Evolutionary conservation across 805 yeast species (phyloP).

Genomic region (Tetrapisispora phaffii): DNA sequence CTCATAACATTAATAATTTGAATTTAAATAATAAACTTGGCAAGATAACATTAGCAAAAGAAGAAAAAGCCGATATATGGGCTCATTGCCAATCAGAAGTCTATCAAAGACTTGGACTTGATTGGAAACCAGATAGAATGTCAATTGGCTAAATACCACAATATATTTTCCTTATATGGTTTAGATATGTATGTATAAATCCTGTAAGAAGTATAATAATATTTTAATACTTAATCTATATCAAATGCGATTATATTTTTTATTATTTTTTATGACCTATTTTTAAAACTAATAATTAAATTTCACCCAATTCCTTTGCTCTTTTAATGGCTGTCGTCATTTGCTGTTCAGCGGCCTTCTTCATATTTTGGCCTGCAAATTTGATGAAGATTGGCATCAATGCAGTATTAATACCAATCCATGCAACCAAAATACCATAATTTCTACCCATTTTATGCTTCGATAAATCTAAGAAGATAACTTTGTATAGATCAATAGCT

Average conservation of each 20-base stretch:
- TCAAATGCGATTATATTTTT: background rate
- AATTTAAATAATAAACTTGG: slow-evolving; percentile 3
- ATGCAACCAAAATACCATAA: slow-evolving; percentile 48
- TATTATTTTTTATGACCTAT: background rate
- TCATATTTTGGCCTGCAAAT: slow-evolving; percentile 33
- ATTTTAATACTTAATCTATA: no score
- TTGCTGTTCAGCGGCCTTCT: slow-evolving; percentile 24
- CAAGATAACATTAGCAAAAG: slow-evolving; percentile 34
- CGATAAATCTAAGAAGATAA: slow-evolving; percentile 46
- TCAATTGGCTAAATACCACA: background rate
- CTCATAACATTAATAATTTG: slow-evolving; percentile 1
- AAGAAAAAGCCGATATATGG: slow-evolving; percentile 54
- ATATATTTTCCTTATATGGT: background rate
- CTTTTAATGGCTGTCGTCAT: slow-evolving; percentile 4
- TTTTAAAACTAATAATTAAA: background rate
- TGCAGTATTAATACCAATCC: slow-evolving; percentile 45
- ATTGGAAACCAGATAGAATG: slow-evolving; percentile 5
- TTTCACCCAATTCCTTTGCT: slow-evolving; percentile 2
- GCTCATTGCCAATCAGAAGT: slow-evolving; percentile 51
- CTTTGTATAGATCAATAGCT: slow-evolving; percentile 50
- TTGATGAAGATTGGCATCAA: slow-evolving; percentile 38
- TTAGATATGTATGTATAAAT: no score
- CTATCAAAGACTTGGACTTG: slow-evolving; percentile 36
- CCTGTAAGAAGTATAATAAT: no score
- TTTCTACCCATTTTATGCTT: slow-evolving; percentile 51